Base-by-base conservation (phyloP, 164 flowering plant species). In the Kalanchoe fedtschenkoi region DNA sequence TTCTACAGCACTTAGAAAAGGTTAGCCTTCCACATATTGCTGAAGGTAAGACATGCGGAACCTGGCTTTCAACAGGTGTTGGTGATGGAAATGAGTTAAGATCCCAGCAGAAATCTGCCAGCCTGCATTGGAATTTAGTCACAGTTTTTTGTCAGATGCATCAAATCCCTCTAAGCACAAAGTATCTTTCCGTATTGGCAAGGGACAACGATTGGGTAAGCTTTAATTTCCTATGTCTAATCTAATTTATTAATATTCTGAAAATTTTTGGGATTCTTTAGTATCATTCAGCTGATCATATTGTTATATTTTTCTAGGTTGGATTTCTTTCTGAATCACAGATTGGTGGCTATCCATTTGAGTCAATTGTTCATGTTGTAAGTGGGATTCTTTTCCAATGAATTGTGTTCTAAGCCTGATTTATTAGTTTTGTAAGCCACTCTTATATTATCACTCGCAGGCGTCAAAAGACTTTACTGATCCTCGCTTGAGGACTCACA, bases 121-220 rank as follows among this genome's bases (percentile, higher is more conserved):
- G 99, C 75, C 86, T 80, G 75, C 78, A 71, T 44, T 93, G 99
- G 99, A 84, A 71, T 73, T 77, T 93, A 72, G 95, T 93, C 61
- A 81, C 88, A 65, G 63, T 69, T 64, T 93, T 88, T 70, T 93
- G 99, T 69, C 85, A 77, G 80, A 79, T 85, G 81, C 99, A 93
- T 77, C 80, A 78, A 60, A 78, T 93, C 65, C 89, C 97, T 16
- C 69, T 81, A 46, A 93, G 99, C 78, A 84, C 90, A 58, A 90
- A 83, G 70, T 90, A 93, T 70, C 95, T 93, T 71, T 75, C 91
- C 62, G 64, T 81, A 14, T 79, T 93, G 63, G 99, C 99, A 44
- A 81, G 79, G 67, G 99, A 93, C 69, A 90, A 93, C 72, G 99
- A 93, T 61, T 93, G 99, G 99, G 99, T 93, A 85, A 58, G 58